Percentiles rank a stretch among this genome's conserved stretches.
These are phyloP conservation scores for Holtermannia corniformis DNA, from an alignment of 768 basidiomycete genomes.

Conservation along the genomic window DNA sequence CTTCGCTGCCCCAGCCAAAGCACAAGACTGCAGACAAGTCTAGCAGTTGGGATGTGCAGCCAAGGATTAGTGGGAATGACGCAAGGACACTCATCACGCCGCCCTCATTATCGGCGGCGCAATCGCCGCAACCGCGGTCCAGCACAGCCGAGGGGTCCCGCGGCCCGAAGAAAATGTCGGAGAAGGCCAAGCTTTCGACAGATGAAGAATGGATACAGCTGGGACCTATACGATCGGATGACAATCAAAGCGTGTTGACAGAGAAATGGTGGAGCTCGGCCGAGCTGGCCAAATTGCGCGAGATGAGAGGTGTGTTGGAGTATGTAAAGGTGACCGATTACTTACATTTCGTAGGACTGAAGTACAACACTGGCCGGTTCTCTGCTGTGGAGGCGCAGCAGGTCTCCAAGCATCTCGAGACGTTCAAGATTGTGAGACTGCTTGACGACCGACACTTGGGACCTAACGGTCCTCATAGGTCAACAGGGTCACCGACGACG, in stretches of 20 bases:
- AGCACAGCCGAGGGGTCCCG: no score
- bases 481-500: not conserved
- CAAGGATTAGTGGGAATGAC: no score
- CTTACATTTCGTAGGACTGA: not conserved
- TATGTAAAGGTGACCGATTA: not conserved
- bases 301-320: not conserved
- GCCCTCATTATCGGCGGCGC: no score
- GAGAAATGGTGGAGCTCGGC: not conserved
- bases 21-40: no score
- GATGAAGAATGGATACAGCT: not conserved
- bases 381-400: not conserved
- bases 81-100: no score
- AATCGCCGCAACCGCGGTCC: no score
- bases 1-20: no score
- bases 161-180: not conserved
- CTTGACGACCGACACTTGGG: not conserved
- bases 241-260: not conserved
- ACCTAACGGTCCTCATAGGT: not conserved
- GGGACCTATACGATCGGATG: not conserved
- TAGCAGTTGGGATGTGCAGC: no score
- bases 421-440: not conserved
- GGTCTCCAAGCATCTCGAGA: not conserved
- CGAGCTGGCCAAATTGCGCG: not conserved
- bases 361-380: not conserved
- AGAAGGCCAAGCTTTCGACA: not conserved